Conservation (phyloP, 805 yeast species). For the Teunomyces kruisii region DNA sequence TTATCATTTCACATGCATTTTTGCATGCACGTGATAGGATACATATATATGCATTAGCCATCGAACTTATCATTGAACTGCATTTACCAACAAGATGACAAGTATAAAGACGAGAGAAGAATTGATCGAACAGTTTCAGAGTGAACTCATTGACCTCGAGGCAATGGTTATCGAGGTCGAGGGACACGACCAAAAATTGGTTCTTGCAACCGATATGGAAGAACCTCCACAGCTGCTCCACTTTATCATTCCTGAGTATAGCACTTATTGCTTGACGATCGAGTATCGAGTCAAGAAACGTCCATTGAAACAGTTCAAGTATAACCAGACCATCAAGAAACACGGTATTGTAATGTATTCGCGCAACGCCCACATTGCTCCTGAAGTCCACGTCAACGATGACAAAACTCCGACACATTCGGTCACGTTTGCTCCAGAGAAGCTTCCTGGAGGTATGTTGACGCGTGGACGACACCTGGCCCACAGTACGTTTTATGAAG, state of each 20-base stretch:
- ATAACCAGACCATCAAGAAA: slow-evolving; percentile 29
- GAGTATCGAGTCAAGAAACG: slow-evolving; percentile 20
- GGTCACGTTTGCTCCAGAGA: slow-evolving; percentile 24
- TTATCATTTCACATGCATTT: background rate
- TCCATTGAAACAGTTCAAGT: slow-evolving; percentile 20
- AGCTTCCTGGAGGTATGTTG: slow-evolving; percentile 29
- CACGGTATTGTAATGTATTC: slow-evolving; percentile 24
- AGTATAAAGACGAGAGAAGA: slow-evolving; percentile 11
- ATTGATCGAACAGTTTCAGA: slow-evolving; percentile 15
- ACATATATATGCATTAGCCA: background rate
- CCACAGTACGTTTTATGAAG: slow-evolving; percentile 18
- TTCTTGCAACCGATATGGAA: slow-evolving; percentile 24
- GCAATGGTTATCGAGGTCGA: slow-evolving; percentile 26
- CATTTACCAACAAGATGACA: background rate
- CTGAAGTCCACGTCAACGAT: slow-evolving; percentile 14
- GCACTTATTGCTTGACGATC: slow-evolving; percentile 23
- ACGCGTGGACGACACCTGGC: slow-evolving; percentile 29
- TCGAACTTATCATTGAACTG: too few relatives aligned
- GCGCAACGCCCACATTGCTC: slow-evolving; percentile 18
- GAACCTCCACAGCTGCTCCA: slow-evolving; percentile 23
- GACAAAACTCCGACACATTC: slow-evolving; percentile 16
- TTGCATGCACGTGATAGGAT: background rate
- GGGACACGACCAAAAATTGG: slow-evolving; percentile 23
- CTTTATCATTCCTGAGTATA: slow-evolving; percentile 23
- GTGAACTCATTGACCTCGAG: slow-evolving; percentile 24